Conservation (phyloP, 192 early-diverging fungal genomes). For the Phycomyces nitens region DNA sequence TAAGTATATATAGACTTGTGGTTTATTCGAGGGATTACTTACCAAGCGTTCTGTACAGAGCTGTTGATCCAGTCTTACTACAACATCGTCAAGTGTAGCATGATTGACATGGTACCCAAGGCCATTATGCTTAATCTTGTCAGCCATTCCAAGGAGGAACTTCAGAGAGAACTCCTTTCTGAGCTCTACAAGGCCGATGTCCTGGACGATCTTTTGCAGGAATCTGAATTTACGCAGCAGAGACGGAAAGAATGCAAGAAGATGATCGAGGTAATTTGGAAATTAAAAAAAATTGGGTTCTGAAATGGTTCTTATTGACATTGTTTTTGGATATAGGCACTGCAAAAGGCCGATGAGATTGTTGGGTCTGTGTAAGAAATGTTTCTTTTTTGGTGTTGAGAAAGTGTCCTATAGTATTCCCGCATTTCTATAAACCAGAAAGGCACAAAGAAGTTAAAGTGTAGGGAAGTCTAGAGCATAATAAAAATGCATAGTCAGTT, state of each 20-base stretch:
- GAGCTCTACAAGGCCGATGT: constrained; percentile 97
- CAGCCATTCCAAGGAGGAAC: constrained; percentile 80
- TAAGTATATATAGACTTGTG: constrained; percentile 40
- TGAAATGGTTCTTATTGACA: no score
- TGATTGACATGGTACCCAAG: constrained; percentile 96
- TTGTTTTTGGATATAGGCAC: constrained; percentile 36
- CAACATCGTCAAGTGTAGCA: constrained; percentile 97
- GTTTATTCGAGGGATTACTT: neutral
- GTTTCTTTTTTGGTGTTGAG: neutral
- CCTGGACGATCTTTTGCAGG: constrained; percentile 91
- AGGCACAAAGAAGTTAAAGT: no score
- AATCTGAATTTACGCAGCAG: constrained; percentile 88
- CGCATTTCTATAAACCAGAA: no score
- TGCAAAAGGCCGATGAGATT: constrained; percentile 80
- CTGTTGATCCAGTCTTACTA: constrained; percentile 96
- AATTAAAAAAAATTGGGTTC: neutral
- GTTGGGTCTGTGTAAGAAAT: constrained; percentile 31
- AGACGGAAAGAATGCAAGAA: constrained; percentile 94
- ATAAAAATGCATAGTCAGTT: no score
- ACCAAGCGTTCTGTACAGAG: constrained; percentile 45
- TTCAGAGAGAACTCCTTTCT: constrained; percentile 94
- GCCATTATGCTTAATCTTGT: constrained; percentile 99
- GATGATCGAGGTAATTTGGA: constrained; percentile 78
- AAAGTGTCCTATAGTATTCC: no score
- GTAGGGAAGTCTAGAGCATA: no score